A percentile compares a stretch with the other conserved stretches of the same genome.
These are phyloP conservation scores for Schwanniomyces sp. DNA, from an alignment of 805 yeast genomes.

Conservation along the genomic window DNA sequence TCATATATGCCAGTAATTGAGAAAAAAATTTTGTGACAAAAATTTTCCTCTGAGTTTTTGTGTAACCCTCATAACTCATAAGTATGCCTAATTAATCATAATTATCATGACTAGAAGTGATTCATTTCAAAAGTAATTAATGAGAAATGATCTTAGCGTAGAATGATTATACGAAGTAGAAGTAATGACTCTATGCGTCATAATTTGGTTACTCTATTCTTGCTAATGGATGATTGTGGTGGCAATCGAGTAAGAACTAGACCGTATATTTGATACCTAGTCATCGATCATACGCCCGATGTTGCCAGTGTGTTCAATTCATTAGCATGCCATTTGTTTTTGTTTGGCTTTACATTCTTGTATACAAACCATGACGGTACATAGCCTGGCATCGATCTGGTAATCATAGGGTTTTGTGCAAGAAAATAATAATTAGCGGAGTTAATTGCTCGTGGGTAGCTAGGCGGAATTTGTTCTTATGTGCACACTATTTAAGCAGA, in stretches of 20 bases:
- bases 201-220: neutral
- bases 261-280: neutral
- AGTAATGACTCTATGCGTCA: neutral
- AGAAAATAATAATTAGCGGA: neutral
- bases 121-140: neutral
- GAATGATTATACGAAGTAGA: no score
- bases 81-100: neutral
- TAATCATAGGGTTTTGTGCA: neutral
- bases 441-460: no score
- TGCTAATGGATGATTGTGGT: neutral
- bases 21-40: conserved; percentile 1
- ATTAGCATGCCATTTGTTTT: neutral
- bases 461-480: no score
- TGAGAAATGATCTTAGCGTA: neutral
- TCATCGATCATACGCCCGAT: neutral
- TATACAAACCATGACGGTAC: neutral
- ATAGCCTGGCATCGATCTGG: neutral
- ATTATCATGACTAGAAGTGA: neutral
- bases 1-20: neutral
- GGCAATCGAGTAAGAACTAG: neutral
- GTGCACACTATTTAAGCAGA: no score
- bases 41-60: conserved; percentile 1
- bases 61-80: conserved; percentile 1
- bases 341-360: neutral
- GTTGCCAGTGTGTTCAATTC: neutral